Conservation (phyloP, 2,329 filamentous ascomycete species). For the Ciborinia camelliae region DNA sequence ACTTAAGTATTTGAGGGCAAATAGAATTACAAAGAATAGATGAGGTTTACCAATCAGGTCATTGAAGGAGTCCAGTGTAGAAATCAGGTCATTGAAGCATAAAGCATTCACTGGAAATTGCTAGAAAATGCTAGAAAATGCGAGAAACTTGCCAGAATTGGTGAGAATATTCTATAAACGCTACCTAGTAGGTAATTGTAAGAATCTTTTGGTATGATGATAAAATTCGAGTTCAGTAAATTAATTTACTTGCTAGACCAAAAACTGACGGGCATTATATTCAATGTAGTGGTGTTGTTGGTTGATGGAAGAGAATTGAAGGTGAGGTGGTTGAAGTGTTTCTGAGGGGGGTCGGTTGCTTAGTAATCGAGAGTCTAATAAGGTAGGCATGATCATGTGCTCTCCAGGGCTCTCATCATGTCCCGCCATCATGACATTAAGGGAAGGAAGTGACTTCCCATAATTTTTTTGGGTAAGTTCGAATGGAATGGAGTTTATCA, state of each 20-base stretch:
- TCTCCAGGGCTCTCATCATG: too few relatives aligned
- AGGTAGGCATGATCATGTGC: neutral
- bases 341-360: neutral
- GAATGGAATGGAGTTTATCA: neutral
- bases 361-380: neutral
- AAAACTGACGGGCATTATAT: neutral
- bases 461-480: neutral
- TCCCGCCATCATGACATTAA: too few relatives aligned
- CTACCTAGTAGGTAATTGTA: neutral
- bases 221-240: neutral
- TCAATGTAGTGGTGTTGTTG: neutral
- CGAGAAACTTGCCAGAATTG: constrained; percentile 9
- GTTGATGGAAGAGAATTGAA: neutral
- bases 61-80: too few relatives aligned
- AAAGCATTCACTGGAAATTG: constrained; percentile 2
- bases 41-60: constrained; percentile 4
- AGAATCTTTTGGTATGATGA: neutral
- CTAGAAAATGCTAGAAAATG: constrained; percentile 3
- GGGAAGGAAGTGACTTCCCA: neutral
- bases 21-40: constrained; percentile 10
- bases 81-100: constrained; percentile 4
- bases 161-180: neutral
- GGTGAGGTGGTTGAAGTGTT: neutral
- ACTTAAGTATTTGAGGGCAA: neutral
- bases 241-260: neutral